Conservation (phyloP, 2,329 filamentous ascomycete genomes). For the Arthrobotrys conoides region DNA sequence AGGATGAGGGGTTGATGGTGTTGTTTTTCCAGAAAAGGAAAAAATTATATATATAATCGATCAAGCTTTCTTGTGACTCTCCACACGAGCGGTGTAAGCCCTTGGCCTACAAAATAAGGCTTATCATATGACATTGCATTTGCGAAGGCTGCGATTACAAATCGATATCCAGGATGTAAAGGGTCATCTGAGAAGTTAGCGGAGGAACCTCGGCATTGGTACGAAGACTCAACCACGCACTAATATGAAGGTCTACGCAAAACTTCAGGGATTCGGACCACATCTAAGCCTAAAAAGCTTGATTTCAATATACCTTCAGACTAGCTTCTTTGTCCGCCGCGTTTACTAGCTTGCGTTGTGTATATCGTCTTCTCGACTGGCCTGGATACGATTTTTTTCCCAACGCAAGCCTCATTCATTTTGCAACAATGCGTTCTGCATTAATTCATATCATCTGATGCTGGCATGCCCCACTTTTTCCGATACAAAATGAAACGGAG, state of each 20-base stretch:
- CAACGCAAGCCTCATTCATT: constrained; percentile 14
- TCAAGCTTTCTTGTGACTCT: not conserved
- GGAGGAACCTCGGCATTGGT: too few relatives aligned
- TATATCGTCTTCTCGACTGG: not conserved
- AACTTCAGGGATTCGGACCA: not conserved
- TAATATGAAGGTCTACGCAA: too few relatives aligned
- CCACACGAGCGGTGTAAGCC: not conserved
- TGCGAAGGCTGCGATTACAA: too few relatives aligned
- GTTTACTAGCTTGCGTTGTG: not conserved
- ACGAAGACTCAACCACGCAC: too few relatives aligned
- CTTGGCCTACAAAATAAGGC: too few relatives aligned
- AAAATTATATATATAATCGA: too few relatives aligned
- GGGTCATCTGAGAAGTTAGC: too few relatives aligned
- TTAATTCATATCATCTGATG: not conserved
- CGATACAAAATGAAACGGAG: not conserved
- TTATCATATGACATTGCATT: too few relatives aligned
- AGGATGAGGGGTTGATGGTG: not conserved
- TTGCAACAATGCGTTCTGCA: constrained; percentile 1
- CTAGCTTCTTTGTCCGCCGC: too few relatives aligned
- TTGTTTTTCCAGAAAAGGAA: not conserved
- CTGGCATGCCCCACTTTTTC: constrained; percentile 4
- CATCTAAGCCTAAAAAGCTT: not conserved
- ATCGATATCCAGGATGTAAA: too few relatives aligned
- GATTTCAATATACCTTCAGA: too few relatives aligned
- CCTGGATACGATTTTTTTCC: constrained; percentile 1